Evolutionary conservation across 306 rosid genomes (phyloP).

Genomic region (Castanea crenata): DNA sequence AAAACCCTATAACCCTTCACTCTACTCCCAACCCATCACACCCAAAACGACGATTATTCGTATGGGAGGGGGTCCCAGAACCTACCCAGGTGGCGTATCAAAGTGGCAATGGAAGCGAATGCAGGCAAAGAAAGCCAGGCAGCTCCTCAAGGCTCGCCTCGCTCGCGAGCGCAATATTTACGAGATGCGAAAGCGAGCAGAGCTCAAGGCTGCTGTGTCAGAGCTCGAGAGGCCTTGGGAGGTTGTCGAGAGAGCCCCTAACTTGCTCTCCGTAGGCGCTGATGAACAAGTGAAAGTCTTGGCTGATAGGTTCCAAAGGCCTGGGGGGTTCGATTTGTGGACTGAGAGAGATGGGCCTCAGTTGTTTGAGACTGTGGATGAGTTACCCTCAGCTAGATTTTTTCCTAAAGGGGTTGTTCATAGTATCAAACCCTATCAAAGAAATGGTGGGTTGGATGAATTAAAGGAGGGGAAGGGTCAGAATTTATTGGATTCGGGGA

Average conservation of each 20-base stretch:
- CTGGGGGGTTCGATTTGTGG: constrained; percentile 94
- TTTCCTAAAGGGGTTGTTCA: constrained; percentile 97
- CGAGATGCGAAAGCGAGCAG: constrained; percentile 97
- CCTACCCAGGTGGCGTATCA: constrained; percentile 88
- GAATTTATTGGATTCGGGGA: constrained; percentile 15
- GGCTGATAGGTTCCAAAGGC: constrained; percentile 85
- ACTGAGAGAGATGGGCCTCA: constrained; percentile 78
- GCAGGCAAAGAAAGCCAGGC: constrained; percentile 88
- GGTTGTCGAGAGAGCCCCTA: constrained; percentile 68
- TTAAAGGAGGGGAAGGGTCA: constrained; percentile 10
- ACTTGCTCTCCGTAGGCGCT: constrained; percentile 65
- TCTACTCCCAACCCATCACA: constrained; percentile 9
- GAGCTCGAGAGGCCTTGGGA: constrained; percentile 98
- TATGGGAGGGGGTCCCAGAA: constrained; percentile 99
- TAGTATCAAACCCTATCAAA: constrained; percentile 67
- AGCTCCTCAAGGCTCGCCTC: constrained; percentile 81
- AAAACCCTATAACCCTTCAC: constrained; percentile 20
- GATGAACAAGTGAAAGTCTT: constrained; percentile 91
- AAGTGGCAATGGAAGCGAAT: constrained; percentile 99
- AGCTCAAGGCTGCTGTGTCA: constrained; percentile 80
- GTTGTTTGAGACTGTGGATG: constrained; percentile 70
- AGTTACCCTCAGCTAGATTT: constrained; percentile 83
- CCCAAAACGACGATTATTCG: constrained; percentile 50
- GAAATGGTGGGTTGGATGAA: constrained; percentile 39
- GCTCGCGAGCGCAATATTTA: constrained; percentile 85